phyloP scores from a whole-genome alignment of 202 grass and related monocot genomes.

The Carex sylvatica region DNA sequence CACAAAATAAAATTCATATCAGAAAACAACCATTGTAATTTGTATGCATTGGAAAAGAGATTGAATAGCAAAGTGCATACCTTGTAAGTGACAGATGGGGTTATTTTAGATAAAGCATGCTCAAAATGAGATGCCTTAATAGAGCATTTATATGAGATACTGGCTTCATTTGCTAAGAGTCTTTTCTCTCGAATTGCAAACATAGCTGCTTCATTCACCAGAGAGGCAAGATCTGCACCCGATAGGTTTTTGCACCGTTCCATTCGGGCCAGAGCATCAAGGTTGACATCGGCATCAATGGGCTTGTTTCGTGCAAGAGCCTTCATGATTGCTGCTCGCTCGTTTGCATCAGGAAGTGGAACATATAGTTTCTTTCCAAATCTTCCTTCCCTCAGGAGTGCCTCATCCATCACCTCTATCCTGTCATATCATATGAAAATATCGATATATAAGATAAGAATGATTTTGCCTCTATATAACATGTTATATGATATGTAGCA shows the following conservation, averaged over 20 bases:
- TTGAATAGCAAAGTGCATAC: conserved; percentile 26
- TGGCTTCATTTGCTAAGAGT: conserved; percentile 33
- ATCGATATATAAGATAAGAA: neutral
- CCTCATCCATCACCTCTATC: conserved; percentile 80
- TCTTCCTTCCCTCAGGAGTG: conserved; percentile 68
- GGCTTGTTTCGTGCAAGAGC: conserved; percentile 55
- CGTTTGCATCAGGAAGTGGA: conserved; percentile 55
- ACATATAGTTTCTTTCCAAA: conserved; percentile 80
- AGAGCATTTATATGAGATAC: conserved; percentile 23
- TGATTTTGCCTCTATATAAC: neutral
- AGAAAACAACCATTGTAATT: too few relatives aligned
- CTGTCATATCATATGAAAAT: conserved; percentile 31
- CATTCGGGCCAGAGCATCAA: conserved; percentile 39
- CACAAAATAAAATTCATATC: conserved; percentile 13
- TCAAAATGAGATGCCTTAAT: conserved; percentile 67
- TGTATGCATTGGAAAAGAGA: neutral
- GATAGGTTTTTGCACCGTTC: conserved; percentile 59
- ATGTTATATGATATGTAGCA: neutral
- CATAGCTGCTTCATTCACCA: conserved; percentile 89
- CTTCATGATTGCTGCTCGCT: conserved; percentile 65
- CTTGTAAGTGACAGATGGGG: conserved; percentile 72
- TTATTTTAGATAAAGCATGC: conserved; percentile 52
- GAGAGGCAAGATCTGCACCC: conserved; percentile 63
- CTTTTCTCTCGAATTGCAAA: conserved; percentile 50
- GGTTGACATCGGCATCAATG: conserved; percentile 49